Evolutionary conservation across 345 rosid species (phyloP).

Genomic region (Camelina laxa): DNA sequence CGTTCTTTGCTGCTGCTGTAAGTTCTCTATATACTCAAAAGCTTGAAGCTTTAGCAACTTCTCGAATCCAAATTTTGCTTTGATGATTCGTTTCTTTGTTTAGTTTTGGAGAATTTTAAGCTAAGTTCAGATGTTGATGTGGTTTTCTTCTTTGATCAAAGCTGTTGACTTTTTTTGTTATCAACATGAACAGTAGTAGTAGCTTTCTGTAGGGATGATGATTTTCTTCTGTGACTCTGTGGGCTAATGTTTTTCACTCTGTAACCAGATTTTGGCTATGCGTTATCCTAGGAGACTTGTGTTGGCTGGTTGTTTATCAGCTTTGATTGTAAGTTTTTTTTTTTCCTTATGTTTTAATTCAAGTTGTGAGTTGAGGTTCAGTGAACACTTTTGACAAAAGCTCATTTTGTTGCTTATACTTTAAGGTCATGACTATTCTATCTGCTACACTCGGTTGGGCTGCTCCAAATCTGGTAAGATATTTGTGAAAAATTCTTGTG

Average conservation of each 20-base stretch:
- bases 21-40: conserved; percentile 34
- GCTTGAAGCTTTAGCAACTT: neutral
- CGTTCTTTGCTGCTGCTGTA: conserved; percentile 95
- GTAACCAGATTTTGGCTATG: conserved; percentile 90
- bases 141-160: neutral
- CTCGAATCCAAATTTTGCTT: neutral
- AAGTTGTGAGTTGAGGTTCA: neutral
- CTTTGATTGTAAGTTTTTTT: conserved; percentile 64
- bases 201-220: neutral
- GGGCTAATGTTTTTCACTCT: conserved; percentile 21
- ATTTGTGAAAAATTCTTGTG: conserved; percentile 23
- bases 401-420: conserved; percentile 18
- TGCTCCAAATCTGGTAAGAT: conserved; percentile 89
- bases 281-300: conserved; percentile 95
- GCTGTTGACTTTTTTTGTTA: neutral
- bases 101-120: neutral
- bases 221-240: neutral
- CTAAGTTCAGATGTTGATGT: neutral
- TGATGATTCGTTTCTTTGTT: neutral
- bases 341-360: neutral
- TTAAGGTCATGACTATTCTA: conserved; percentile 91
- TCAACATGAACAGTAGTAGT: neutral
- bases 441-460: conserved; percentile 90
- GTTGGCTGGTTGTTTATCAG: conserved; percentile 77
- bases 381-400: conserved; percentile 6